phyloP scores from a whole-genome alignment of 1,284 basidiomycete species.

The Polyporus tsugae region DNA sequence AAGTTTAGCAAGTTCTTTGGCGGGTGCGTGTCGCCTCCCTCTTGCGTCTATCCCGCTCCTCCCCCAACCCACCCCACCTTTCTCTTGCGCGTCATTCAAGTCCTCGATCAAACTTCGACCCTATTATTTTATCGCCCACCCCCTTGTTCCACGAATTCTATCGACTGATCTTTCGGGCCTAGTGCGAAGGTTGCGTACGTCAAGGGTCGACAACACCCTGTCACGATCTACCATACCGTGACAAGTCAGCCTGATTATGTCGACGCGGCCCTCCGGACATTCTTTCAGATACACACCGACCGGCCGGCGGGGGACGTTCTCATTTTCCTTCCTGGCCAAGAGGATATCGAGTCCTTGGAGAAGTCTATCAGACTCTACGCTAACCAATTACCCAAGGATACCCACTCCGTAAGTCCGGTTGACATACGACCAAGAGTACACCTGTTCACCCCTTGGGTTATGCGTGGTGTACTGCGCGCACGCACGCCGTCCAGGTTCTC shows the following conservation, averaged over 20 bases:
- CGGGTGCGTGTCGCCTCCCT: constrained; percentile 52
- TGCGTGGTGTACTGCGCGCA: neutral
- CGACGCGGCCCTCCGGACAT: constrained; percentile 88
- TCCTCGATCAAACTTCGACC: neutral
- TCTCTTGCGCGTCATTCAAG: neutral
- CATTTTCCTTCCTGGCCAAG: constrained; percentile 95
- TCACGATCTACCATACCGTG: constrained; percentile 80
- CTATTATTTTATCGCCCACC: neutral
- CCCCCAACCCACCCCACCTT: neutral
- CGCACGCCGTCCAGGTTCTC: constrained; percentile 57
- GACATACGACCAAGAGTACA: neutral
- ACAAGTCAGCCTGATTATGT: constrained; percentile 86
- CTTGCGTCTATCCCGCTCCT: neutral
- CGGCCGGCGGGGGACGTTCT: constrained; percentile 88
- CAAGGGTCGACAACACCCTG: constrained; percentile 93
- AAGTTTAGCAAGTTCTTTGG: constrained; percentile 92
- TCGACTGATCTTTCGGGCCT: constrained; percentile 17
- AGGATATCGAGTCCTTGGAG: constrained; percentile 93
- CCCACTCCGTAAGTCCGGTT: constrained; percentile 54
- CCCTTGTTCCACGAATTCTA: neutral
- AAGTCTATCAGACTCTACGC: constrained; percentile 75
- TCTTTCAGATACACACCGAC: constrained; percentile 90
- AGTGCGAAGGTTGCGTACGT: constrained; percentile 91
- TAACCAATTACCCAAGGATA: constrained; percentile 66
- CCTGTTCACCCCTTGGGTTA: neutral